These are phyloP conservation scores for Chaetomiaceae sp. DNA, from an alignment of 2,329 filamentous ascomycete genomes.

Conservation along the genomic window DNA sequence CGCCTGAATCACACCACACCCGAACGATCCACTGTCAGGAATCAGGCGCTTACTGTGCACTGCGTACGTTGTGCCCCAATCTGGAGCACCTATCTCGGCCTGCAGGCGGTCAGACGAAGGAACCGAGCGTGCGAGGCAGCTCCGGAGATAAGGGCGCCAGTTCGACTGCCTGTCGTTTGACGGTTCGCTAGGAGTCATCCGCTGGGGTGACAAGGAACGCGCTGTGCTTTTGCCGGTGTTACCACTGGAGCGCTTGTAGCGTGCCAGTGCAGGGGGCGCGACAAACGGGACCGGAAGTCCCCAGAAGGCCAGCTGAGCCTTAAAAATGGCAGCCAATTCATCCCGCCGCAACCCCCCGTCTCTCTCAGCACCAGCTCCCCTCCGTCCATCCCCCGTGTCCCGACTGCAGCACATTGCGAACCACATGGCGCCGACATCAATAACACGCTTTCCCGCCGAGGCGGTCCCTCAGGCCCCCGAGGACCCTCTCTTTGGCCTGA, in stretches of 20 bases:
- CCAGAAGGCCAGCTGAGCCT: slow-evolving; percentile 1
- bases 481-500: slow-evolving; percentile 89
- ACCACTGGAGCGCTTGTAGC: slow-evolving; percentile 12
- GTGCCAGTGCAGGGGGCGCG: slow-evolving; percentile 10
- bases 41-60: slow-evolving; percentile 14
- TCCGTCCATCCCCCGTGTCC: slow-evolving; percentile 41
- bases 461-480: slow-evolving; percentile 85
- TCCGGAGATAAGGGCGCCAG: no score
- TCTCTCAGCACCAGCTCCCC: slow-evolving; percentile 41
- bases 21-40: slow-evolving; percentile 11
- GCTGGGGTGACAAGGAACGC: no score
- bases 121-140: no score
- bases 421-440: slow-evolving; percentile 61
- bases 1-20: slow-evolving; percentile 12
- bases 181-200: no score
- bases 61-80: no score
- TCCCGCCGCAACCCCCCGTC: slow-evolving; percentile 15
- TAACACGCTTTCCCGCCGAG: slow-evolving; percentile 68
- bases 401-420: slow-evolving; percentile 56
- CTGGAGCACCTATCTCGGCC: no score
- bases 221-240: no score
- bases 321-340: slow-evolving; percentile 22
- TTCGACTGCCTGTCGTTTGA: no score
- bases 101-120: no score
- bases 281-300: slow-evolving; percentile 16